Conservation (phyloP, 306 rosid species). For the Prunus campanulata region DNA sequence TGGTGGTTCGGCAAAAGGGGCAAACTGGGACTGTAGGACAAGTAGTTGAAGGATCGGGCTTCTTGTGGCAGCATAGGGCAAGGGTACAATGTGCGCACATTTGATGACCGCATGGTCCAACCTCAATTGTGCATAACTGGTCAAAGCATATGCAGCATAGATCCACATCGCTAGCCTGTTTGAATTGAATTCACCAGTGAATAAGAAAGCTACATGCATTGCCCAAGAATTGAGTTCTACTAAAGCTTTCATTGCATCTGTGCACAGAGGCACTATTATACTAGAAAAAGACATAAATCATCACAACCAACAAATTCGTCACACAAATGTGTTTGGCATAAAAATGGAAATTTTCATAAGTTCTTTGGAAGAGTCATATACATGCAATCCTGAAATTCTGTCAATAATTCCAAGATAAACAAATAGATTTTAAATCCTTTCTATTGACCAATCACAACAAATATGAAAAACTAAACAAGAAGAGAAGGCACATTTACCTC, state of each 20-base stretch:
- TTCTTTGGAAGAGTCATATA: background rate
- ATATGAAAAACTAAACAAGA: background rate
- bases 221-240: background rate
- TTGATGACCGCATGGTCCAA: conserved; percentile 83
- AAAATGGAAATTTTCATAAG: background rate
- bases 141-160: conserved; percentile 90
- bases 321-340: no score
- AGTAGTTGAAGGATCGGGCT: conserved; percentile 51
- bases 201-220: conserved; percentile 6
- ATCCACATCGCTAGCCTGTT: conserved; percentile 64
- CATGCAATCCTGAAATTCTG: background rate
- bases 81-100: conserved; percentile 91
- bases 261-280: background rate
- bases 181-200: conserved; percentile 20
- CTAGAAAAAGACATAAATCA: no score
- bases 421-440: background rate
- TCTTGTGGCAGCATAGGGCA: conserved; percentile 88
- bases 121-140: conserved; percentile 81
- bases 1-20: conserved; percentile 79
- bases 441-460: background rate
- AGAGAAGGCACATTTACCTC: conserved; percentile 49
- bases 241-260: background rate
- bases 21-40: conserved; percentile 57
- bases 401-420: background rate
- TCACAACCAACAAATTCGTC: no score